Percentiles rank a stretch among this genome's conserved stretches.
Conservation (phyloP, 202 grass and related monocot genomes). For the Panicum virgatum region DNA sequence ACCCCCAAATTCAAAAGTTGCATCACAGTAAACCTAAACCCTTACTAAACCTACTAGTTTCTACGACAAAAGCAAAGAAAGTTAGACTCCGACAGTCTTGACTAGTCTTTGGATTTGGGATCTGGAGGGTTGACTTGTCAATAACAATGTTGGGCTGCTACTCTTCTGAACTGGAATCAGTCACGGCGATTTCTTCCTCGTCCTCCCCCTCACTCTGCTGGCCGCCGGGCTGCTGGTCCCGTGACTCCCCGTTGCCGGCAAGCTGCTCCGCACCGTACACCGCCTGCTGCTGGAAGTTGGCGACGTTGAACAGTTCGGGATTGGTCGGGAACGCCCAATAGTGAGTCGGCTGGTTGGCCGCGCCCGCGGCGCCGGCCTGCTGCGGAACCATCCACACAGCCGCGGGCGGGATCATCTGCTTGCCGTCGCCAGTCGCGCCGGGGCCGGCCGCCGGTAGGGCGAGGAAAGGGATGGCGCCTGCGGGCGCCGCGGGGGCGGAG, state of each 20-base stretch:
- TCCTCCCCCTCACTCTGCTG: constrained; percentile 39
- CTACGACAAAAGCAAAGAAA: not conserved
- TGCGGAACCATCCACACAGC: constrained; percentile 68
- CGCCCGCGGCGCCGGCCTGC: not conserved
- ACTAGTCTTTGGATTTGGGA: not conserved
- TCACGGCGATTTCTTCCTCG: constrained; percentile 42
- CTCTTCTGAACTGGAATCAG: constrained; percentile 55
- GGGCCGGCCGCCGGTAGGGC: constrained; percentile 35
- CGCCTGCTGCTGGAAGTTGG: constrained; percentile 37
- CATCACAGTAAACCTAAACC: not conserved
- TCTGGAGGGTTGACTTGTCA: not conserved
- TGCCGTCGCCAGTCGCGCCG: constrained; percentile 5
- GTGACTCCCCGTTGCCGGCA: constrained; percentile 6
- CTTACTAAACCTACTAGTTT: no score
- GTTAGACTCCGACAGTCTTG: not conserved
- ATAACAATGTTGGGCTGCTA: constrained; percentile 10
- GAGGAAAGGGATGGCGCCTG: constrained; percentile 52
- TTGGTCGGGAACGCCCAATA: constrained; percentile 49
- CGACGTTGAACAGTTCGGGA: constrained; percentile 31
- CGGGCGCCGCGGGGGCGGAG: constrained; percentile 13
- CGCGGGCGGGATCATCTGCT: constrained; percentile 32
- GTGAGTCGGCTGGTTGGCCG: constrained; percentile 38
- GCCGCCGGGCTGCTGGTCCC: constrained; percentile 26
- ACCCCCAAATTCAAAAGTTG: not conserved
- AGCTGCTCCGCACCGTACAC: constrained; percentile 10